Evolutionary conservation across 1,284 basidiomycete genomes (phyloP), one percentile per base, ranked within the genome.

Genomic region (Microbotryum saponariae): DNA sequence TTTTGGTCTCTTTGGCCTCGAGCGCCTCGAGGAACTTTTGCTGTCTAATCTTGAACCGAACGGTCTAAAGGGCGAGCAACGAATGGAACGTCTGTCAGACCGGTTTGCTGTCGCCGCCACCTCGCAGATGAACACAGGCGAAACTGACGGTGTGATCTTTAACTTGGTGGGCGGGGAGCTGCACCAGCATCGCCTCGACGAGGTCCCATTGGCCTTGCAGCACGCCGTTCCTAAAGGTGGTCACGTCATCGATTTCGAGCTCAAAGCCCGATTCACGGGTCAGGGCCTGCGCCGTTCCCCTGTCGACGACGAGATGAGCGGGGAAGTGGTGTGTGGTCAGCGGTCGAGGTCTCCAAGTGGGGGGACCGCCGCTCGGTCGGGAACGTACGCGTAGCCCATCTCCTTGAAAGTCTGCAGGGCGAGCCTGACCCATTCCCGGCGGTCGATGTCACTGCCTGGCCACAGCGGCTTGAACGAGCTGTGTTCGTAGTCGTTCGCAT

Each of bases 11-110:
- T 64, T 83, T 82, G 2, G 83, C 80, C 73, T 97, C 94, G 54
- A 98, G 80, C n/a, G 90, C 80, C 74, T 98, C 94, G 50, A 98
- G 81, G 75, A 97, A 98, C 77, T 96, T 93, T 81, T 98, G 94
- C 77, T 89, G 87, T 62, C 86, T 86, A 61, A 98, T 87, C 66
- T 93, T 79, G 76, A 94, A 96, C 66, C 82, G 85, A 86, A 70
- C 87, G 83, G 86, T 94, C 74, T 49, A 64, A 23, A 20, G 23
- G 46, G 25, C 70, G 61, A 61, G 55, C 64, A 62, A 33, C 16
- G 14, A 42, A 31, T 10, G 6, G 8, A 31, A 31, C 31, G 31
- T 31, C 31, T n/a, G 47, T 25, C 29, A 31, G 54, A 60, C 25
- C 23, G 47, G 25, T n/a, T 54, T 42, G 37, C 44, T 8, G 20